Evolutionary conservation across 495 filamentous ascomycete species (phyloP), one percentile per base, ranked within the genome.

Genomic region (Extremus antarcticus): DNA sequence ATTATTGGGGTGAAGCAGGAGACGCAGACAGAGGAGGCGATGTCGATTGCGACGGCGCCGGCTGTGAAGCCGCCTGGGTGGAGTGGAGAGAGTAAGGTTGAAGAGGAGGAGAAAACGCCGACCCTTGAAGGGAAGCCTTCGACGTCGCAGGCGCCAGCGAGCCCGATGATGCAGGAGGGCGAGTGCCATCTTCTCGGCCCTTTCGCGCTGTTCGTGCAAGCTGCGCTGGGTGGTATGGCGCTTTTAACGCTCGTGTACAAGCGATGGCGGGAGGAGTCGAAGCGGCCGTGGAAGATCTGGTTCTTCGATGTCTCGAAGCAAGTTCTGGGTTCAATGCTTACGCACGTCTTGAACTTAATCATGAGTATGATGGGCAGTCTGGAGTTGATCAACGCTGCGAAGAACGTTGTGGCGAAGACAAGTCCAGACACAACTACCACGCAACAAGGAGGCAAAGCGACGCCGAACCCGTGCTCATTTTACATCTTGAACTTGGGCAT

Each of bases 241-340:
- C 70, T 97, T 25, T 69, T 89, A 32, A 85, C 89, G 3, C 77
- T 98, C 19, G 90, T 97, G 17, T 95, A 81, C 70, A 98, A 98
- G 70, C 79, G 92, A 58, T 95, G 86, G 80, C 78, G 87, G 56
- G 92, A 98, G 71, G 75, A 85, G 23, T 91, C 91, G 0, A 91
- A 95, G 63, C 80, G 92, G 41, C 94, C 94, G 17, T 55, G 97
- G 53, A 88, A 88, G 70, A 87, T 98, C 58, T 98, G 90, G 90
- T 88, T 83, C 62, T 97, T 97, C 66, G 92, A 98, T 70, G 92
- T 83, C 29, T 91, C 86, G 16, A 98, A 98, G 73, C 92, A 98
- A 73, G 89, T 98, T n/a, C 84, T 95, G 57, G 92, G 92, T 10
- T 90, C 87, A 43, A 80, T 86, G 43, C 77, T 98, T 73, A 80